These are phyloP conservation scores for Scytalidium lignicola DNA, from an alignment of 2,329 filamentous ascomycete genomes.

Conservation along the genomic window DNA sequence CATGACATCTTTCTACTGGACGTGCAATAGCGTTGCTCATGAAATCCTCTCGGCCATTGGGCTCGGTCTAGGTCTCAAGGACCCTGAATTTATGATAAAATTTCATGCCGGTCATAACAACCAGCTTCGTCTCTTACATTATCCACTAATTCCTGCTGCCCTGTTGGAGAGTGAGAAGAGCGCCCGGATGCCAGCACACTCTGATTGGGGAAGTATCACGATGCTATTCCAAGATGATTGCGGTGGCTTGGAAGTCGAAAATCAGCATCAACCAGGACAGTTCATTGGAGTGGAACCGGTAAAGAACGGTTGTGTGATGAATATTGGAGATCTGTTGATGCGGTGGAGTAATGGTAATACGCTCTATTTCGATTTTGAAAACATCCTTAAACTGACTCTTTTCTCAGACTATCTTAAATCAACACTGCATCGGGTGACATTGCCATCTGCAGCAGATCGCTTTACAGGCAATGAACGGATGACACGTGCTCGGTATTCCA, in stretches of 20 bases:
- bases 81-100: slow-evolving; percentile 38
- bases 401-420: slow-evolving; percentile 43
- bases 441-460: slow-evolving; percentile 36
- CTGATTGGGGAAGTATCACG: slow-evolving; percentile 46
- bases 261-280: slow-evolving; percentile 30
- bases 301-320: slow-evolving; percentile 39
- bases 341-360: slow-evolving; percentile 43
- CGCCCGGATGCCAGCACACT: slow-evolving; percentile 45
- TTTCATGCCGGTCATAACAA: slow-evolving; percentile 52
- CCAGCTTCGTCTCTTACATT: slow-evolving; percentile 56
- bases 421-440: slow-evolving; percentile 46
- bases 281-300: slow-evolving; percentile 37
- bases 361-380: not conserved
- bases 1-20: slow-evolving; percentile 44
- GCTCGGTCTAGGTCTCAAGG: slow-evolving; percentile 39
- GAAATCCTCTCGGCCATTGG: slow-evolving; percentile 42
- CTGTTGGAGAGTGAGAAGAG: slow-evolving; percentile 35
- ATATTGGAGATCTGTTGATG: slow-evolving; percentile 44
- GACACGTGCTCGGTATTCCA: slow-evolving; percentile 50
- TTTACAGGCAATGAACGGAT: slow-evolving; percentile 34
- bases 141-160: slow-evolving; percentile 42
- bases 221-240: slow-evolving; percentile 49
- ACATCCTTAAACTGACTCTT: not conserved
- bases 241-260: slow-evolving; percentile 45
- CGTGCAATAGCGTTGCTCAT: slow-evolving; percentile 36